Evolutionary conservation across 495 filamentous ascomycete genomes (phyloP).

Genomic region (Amniculicola lignicola): DNA sequence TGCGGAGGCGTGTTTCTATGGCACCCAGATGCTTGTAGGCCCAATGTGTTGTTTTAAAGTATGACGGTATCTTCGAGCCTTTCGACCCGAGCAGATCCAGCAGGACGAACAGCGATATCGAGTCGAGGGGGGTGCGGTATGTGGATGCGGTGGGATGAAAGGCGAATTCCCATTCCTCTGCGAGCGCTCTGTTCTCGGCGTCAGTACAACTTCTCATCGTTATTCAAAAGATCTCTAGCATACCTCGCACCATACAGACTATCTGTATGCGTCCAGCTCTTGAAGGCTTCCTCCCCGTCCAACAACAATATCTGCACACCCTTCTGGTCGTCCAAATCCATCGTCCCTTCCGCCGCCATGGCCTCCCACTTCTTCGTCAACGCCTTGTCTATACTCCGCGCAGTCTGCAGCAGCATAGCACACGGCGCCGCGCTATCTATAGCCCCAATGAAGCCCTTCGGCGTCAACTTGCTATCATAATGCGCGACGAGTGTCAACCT

Average conservation of each 20-base stretch:
- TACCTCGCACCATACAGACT: conserved; percentile 84
- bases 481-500: conserved; percentile 87
- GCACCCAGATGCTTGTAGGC: conserved; percentile 71
- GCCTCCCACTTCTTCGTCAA: conserved; percentile 78
- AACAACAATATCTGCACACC: conserved; percentile 89
- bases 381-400: conserved; percentile 72
- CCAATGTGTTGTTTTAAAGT: conserved; percentile 90
- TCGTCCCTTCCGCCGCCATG: conserved; percentile 58
- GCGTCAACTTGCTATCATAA: conserved; percentile 84
- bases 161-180: conserved; percentile 68
- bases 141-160: conserved; percentile 67
- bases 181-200: conserved; percentile 56
- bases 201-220: neutral
- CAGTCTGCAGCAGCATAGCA: conserved; percentile 85
- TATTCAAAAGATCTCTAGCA: neutral
- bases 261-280: conserved; percentile 72
- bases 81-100: conserved; percentile 79
- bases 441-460: conserved; percentile 89
- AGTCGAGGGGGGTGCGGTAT: conserved; percentile 68
- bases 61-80: conserved; percentile 70
- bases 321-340: conserved; percentile 54
- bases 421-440: conserved; percentile 93
- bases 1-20: conserved; percentile 68
- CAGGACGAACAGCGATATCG: conserved; percentile 86
- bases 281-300: conserved; percentile 94